These are phyloP conservation scores for Murraya koenigii DNA, from an alignment of 345 rosid genomes.

Conservation along the genomic window DNA sequence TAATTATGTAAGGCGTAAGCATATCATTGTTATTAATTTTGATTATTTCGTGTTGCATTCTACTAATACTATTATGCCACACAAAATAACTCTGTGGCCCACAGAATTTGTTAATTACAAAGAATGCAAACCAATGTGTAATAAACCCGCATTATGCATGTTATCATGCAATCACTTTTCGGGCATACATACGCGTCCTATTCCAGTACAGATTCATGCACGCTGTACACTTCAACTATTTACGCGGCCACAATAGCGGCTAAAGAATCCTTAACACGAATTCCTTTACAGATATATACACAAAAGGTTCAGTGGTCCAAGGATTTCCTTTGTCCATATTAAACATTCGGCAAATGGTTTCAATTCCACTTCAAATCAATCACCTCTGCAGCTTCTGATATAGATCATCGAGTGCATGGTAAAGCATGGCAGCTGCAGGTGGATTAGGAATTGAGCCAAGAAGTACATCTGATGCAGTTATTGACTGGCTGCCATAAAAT, in stretches of 20 bases:
- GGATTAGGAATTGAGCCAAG: constrained; percentile 79
- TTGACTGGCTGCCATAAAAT: constrained; percentile 85
- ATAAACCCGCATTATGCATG: not conserved
- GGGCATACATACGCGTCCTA: not conserved
- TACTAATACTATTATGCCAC: no score
- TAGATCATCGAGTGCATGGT: constrained; percentile 69
- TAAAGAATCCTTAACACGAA: not conserved
- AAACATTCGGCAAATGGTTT: not conserved
- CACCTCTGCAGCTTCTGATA: constrained; percentile 54
- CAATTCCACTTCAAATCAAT: not conserved
- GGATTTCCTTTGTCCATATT: not conserved
- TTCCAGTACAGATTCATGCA: no score
- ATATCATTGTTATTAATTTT: no score
- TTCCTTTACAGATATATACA: not conserved
- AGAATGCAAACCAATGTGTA: not conserved
- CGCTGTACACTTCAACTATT: constrained; percentile 17
- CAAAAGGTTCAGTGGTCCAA: not conserved
- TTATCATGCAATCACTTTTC: not conserved
- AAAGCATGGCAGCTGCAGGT: constrained; percentile 83
- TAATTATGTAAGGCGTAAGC: no score
- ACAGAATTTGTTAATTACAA: no score
- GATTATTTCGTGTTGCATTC: no score
- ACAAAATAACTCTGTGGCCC: no score
- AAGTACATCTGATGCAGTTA: constrained; percentile 68
- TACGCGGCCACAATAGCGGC: not conserved